A percentile compares a stretch with the other conserved stretches of the same genome.
phyloP scores from a whole-genome alignment of 352 stramenopile species.

The Pythium phragmiticola region DNA sequence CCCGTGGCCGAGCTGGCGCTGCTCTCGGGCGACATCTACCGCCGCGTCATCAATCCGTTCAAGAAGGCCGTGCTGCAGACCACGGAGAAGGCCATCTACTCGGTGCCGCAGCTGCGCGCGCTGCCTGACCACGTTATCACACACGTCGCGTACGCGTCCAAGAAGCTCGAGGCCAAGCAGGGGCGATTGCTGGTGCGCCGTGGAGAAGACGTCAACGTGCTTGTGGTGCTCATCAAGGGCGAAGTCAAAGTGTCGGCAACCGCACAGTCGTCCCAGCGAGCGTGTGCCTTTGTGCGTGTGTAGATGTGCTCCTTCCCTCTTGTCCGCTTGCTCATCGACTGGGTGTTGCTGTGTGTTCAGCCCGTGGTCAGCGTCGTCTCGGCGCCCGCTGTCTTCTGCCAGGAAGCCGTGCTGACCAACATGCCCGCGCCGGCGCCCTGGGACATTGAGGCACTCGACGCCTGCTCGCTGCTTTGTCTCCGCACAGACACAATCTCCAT shows the following conservation, averaged over 20 bases:
- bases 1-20: constrained; percentile 51
- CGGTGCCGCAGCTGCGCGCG: constrained; percentile 43
- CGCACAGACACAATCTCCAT: constrained; percentile 58
- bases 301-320: background rate
- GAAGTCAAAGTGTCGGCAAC: constrained; percentile 57
- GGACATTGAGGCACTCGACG: constrained; percentile 60
- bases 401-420: constrained; percentile 54
- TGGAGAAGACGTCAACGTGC: constrained; percentile 55
- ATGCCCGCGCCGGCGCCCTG: constrained; percentile 39
- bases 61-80: constrained; percentile 63
- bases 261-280: constrained; percentile 16
- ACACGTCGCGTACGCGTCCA: constrained; percentile 63
- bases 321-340: background rate
- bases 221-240: constrained; percentile 63
- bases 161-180: constrained; percentile 40
- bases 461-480: constrained; percentile 58
- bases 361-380: constrained; percentile 57
- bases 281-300: constrained; percentile 4
- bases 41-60: constrained; percentile 64
- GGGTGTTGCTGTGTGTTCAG: constrained; percentile 5
- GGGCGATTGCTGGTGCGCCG: constrained; percentile 45
- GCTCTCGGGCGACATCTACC: constrained; percentile 63
- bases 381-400: constrained; percentile 68
- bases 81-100: constrained; percentile 53
- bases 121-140: constrained; percentile 54